Percentiles rank a stretch among this genome's conserved stretches.
Evolutionary conservation across 805 yeast genomes (phyloP).

Genomic region (Schwanniomyces yamadae): DNA sequence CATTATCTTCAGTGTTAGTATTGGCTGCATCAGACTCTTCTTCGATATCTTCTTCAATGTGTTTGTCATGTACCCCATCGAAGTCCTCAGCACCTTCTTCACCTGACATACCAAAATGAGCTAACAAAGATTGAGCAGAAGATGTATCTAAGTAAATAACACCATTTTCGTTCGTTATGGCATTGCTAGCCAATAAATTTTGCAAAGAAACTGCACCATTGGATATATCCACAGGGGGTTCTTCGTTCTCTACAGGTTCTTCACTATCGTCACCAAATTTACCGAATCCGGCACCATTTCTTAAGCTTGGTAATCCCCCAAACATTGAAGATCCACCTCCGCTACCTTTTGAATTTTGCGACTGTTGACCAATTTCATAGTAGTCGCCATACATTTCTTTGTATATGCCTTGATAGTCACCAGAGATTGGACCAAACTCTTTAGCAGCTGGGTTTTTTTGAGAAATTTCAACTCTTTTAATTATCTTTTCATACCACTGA

Average conservation of each 20-base stretch:
- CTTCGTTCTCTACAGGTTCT: constrained; percentile 25
- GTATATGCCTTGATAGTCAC: constrained; percentile 51
- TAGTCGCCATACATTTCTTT: constrained; percentile 46
- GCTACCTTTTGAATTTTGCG: constrained; percentile 16
- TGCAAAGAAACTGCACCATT: constrained; percentile 45
- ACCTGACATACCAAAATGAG: constrained; percentile 44
- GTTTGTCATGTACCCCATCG: constrained; percentile 24
- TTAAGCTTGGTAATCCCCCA: constrained; percentile 19
- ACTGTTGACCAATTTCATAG: constrained; percentile 51
- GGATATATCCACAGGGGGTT: constrained; percentile 16
- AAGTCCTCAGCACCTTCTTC: constrained; percentile 27
- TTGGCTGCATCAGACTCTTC: constrained; percentile 14
- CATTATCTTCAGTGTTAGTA: no score
- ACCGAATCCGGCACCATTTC: constrained; percentile 12
- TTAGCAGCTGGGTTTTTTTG: constrained; percentile 24
- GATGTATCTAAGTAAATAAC: constrained; percentile 64
- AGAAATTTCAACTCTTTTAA: constrained; percentile 39
- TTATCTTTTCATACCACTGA: constrained; percentile 61
- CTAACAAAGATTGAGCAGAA: constrained; percentile 61
- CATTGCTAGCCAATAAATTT: constrained; percentile 45
- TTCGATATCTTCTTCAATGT: constrained; percentile 33
- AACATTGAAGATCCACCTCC: constrained; percentile 19
- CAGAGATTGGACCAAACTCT: constrained; percentile 43
- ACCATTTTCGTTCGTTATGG: constrained; percentile 58
- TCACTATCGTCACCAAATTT: constrained; percentile 21